A percentile compares a stretch with the other conserved stretches of the same genome.
Evolutionary conservation across 2,329 filamentous ascomycete species (phyloP).

Genomic region (Alternaria rosae): DNA sequence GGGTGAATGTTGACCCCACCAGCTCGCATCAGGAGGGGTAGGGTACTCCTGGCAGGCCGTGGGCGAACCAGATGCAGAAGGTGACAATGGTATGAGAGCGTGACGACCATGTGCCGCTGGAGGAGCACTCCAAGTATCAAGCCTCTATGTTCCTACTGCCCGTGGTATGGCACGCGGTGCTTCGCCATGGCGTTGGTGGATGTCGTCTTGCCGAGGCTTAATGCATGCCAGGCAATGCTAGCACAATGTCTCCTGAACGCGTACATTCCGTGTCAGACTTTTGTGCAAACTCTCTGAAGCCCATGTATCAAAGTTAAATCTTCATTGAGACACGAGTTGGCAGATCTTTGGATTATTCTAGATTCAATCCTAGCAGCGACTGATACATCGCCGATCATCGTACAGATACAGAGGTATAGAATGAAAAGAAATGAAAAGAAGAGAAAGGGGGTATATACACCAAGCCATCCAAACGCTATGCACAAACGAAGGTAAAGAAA

Average conservation of each 20-base stretch:
- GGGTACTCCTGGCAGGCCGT: constrained; percentile 18
- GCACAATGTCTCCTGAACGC: neutral
- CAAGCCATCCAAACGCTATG: constrained; percentile 35
- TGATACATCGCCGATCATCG: constrained; percentile 6
- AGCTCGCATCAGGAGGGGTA: constrained; percentile 29
- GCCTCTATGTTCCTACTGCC: constrained; percentile 3
- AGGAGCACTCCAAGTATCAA: constrained; percentile 9
- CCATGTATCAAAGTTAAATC: neutral
- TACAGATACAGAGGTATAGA: constrained; percentile 21
- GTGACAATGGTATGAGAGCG: constrained; percentile 33
- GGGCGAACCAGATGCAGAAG: constrained; percentile 36
- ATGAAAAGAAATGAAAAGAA: constrained; percentile 10
- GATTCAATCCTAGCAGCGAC: neutral
- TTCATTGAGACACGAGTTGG: neutral
- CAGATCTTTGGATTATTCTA: neutral
- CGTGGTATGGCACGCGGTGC: neutral
- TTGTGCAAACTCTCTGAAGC: neutral
- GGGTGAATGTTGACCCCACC: constrained; percentile 33
- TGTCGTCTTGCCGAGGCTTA: constrained; percentile 9
- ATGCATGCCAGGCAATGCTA: neutral
- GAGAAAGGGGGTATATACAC: constrained; percentile 30
- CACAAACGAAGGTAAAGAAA: constrained; percentile 25
- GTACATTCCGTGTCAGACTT: neutral
- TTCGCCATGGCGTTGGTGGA: neutral
- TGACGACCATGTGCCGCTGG: constrained; percentile 23